Evolutionary conservation across 1,284 basidiomycete species (phyloP), one percentile per base, ranked within the genome.

Genomic region (Papiliotrema fonsecae): DNA sequence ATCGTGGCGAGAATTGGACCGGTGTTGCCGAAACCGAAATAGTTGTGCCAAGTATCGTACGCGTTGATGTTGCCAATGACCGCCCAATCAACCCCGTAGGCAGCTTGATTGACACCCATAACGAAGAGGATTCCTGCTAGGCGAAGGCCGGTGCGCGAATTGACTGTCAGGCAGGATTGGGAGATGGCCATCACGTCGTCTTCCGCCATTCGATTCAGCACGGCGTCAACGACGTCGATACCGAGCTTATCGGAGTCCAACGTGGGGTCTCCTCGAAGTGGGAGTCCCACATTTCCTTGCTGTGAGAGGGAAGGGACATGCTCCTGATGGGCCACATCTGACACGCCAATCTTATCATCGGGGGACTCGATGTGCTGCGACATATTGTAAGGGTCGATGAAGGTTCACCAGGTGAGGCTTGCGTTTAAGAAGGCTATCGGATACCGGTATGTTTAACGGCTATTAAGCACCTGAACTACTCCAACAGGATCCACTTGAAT

Each of bases 41-140:
- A 38, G 19, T 10, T 38, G 36, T 38, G 36, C 36, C 36, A 38
- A 9, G 36, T 38, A 11, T 38, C 36, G 36, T 38, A 38, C 13
- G 36, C 36, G 19, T 38, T 38, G 19, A 38, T 19, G 36, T 38
- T 38, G 11, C 36, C 36, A 38, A 38, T 38, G 36, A 38, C 36
- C 9, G 36, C 36, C 36, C 36, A 38, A 38, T 38, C 36, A 9
- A 38, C 36, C 9, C 36, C 36, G 19, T 14, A 38, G 11, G 36
- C 46, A 6, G 47, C 47, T 28, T 49, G 47, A 25, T 49, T 49
- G 11, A 44, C 31, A 35, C 42, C 42, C 42, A 44, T 44, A 31
- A 44, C 42, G 16, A 44, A 32, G 26, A 44, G 32, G 42, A 44
- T 44, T n/a, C 42, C 42, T 28, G 31, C 30, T 19, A 44, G 22